Evolutionary conservation across 768 basidiomycete genomes (phyloP), one percentile per base, ranked within the genome.

Genomic region (Mycena indigotica): DNA sequence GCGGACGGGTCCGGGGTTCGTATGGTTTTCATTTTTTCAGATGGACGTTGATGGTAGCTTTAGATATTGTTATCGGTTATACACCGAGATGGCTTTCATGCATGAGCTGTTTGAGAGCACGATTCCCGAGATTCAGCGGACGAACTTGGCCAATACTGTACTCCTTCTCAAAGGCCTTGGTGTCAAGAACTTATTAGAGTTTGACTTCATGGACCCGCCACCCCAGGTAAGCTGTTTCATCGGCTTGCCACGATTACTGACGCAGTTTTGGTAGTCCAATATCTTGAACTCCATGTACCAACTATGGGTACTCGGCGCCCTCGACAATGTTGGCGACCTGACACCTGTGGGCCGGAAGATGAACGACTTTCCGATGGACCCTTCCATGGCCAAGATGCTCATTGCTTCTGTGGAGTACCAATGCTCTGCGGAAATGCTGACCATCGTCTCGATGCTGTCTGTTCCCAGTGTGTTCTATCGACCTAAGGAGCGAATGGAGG

Each of bases 151-250:
- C 19, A 98, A 99, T 67, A 99, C 96, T 0, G 97, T 98, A 0
- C 74, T 98, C 21, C 74, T 98, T 32, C 80, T 99, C 57, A 99
- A 98, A 70, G 95, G 95, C 3, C 80, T 99, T 4, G 96, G 97
- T 10, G 97, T 99, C 39, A 97, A 97, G 78, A 94, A 98, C 69
- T 74, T 98, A 39, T 81, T 99, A 21, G 96, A 99, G 73, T 99
- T 98, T 68, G 96, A 98, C 73, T 99, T 99, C 70, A 98, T 99
- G 97, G 97, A 99, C 70, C 97, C 97, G n/a, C 97, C 97, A 21
- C 97, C 97, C n/a, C 95, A 96, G 82, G 92, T 88, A 65, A 53
- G 72, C 63, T 46, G 19, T 48, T 28, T 48, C 25, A 12, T 35
- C 16, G 19, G 5, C 21, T 28, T 1, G 2, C 21, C 50, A 19